Evolutionary conservation across 106 monocot genomes (phyloP).

Genomic region (Cymbidium sinense): DNA sequence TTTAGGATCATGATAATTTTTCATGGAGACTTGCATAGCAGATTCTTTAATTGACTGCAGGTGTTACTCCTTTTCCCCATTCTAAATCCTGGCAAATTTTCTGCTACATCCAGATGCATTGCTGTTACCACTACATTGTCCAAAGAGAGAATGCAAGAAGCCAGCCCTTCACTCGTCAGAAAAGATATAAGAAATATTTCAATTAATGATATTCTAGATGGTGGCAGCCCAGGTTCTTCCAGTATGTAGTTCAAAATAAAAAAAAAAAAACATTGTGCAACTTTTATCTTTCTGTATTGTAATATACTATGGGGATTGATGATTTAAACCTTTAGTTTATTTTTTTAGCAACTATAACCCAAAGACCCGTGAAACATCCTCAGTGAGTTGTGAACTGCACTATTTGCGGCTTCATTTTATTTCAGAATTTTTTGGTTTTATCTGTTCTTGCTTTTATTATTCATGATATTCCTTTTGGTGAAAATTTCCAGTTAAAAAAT

Average conservation of each 20-base stretch:
- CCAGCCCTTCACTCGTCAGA: conserved; percentile 70
- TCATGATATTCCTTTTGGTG: background rate
- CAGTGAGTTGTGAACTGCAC: background rate
- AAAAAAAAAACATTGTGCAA: background rate
- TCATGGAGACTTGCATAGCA: background rate
- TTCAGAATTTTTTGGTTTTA: background rate
- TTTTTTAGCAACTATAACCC: background rate
- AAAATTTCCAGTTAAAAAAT: background rate
- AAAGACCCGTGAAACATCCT: background rate
- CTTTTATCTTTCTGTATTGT: background rate
- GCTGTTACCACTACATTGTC: conserved; percentile 89
- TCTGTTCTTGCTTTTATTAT: background rate
- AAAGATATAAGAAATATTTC: conserved; percentile 84
- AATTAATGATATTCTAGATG: conserved; percentile 62
- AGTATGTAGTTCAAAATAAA: conserved; percentile 48
- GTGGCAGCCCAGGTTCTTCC: conserved; percentile 32
- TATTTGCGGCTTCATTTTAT: background rate
- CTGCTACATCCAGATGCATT: conserved; percentile 68
- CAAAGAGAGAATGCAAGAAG: conserved; percentile 51
- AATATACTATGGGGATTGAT: background rate
- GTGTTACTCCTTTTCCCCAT: background rate
- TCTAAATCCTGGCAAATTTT: background rate
- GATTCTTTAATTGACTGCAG: too few relatives aligned
- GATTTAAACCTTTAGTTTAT: background rate
- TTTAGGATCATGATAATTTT: background rate